Conservation (phyloP, 2,329 filamentous ascomycete genomes). For the Sphaerulina vaccinii region DNA sequence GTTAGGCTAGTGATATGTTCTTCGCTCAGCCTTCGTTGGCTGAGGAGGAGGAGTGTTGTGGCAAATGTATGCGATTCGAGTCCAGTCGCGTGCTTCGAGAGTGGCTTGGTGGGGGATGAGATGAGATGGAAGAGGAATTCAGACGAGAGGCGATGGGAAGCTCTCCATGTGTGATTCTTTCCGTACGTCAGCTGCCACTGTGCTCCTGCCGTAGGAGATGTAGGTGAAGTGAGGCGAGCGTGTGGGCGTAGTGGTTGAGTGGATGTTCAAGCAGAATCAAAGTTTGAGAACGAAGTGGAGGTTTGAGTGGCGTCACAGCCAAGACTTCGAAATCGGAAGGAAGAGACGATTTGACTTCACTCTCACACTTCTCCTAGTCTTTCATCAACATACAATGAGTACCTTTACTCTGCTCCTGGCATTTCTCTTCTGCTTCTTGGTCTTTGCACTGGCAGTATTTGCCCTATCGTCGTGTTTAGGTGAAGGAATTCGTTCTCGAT, state of each 20-base stretch:
- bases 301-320: slow-evolving; percentile 12
- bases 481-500: slow-evolving; percentile 50
- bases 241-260: background rate
- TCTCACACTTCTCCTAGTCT: background rate
- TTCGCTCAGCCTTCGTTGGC: slow-evolving; percentile 19
- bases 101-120: slow-evolving; percentile 2
- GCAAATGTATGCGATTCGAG: background rate
- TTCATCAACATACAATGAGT: slow-evolving; percentile 20
- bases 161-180: slow-evolving; percentile 34
- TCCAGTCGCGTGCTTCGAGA: slow-evolving; percentile 6
- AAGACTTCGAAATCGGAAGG: slow-evolving; percentile 10
- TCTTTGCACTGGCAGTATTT: slow-evolving; percentile 46
- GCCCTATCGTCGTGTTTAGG: slow-evolving; percentile 57
- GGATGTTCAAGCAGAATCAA: background rate
- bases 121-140: slow-evolving; percentile 18
- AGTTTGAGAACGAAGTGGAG: background rate
- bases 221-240: slow-evolving; percentile 1
- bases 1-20: background rate
- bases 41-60: slow-evolving; percentile 1
- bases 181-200: slow-evolving; percentile 18
- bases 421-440: slow-evolving; percentile 26
- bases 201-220: slow-evolving; percentile 8
- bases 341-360: slow-evolving; percentile 1
- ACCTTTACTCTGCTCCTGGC: slow-evolving; percentile 25
- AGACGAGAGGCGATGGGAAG: slow-evolving; percentile 36